Evolutionary conservation across 2,329 filamentous ascomycete genomes (phyloP).

Genomic region (Epichloe scottii): DNA sequence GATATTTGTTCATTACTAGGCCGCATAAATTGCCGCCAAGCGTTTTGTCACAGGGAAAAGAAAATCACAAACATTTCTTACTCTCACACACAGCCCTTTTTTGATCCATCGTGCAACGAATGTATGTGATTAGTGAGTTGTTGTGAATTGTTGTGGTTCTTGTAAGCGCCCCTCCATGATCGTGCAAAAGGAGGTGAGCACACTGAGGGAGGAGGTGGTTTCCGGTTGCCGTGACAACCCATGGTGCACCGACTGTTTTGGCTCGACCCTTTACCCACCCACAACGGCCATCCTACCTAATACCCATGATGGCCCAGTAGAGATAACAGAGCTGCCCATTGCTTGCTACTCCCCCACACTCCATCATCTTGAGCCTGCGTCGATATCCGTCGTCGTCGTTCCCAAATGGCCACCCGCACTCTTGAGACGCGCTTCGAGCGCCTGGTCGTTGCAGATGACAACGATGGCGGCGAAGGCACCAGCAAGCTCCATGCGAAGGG

Average conservation of each 20-base stretch:
- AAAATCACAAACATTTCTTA: not conserved
- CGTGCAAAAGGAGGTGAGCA: no score
- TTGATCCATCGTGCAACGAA: not conserved
- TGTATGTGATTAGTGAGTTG: no score
- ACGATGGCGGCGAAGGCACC: conserved; percentile 44
- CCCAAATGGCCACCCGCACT: conserved; percentile 57
- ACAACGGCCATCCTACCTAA: not conserved
- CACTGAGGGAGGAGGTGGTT: not conserved
- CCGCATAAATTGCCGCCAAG: not conserved
- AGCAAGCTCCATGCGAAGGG: conserved; percentile 50
- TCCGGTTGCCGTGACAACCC: conserved; percentile 7
- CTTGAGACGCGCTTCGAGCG: conserved; percentile 84
- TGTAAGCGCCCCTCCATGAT: no score
- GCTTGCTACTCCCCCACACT: not conserved
- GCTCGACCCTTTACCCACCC: not conserved
- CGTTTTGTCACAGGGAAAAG: not conserved
- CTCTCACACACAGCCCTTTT: not conserved
- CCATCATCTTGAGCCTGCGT: not conserved
- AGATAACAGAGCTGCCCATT: not conserved
- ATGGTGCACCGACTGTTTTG: not conserved
- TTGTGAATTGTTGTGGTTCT: no score
- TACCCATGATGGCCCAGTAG: not conserved
- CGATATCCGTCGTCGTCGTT: not conserved
- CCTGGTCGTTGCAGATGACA: conserved; percentile 82
- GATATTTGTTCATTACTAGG: not conserved